Evolutionary conservation across 2,329 filamentous ascomycete species (phyloP).

Genomic region (Paraphaeosphaeria minitans): DNA sequence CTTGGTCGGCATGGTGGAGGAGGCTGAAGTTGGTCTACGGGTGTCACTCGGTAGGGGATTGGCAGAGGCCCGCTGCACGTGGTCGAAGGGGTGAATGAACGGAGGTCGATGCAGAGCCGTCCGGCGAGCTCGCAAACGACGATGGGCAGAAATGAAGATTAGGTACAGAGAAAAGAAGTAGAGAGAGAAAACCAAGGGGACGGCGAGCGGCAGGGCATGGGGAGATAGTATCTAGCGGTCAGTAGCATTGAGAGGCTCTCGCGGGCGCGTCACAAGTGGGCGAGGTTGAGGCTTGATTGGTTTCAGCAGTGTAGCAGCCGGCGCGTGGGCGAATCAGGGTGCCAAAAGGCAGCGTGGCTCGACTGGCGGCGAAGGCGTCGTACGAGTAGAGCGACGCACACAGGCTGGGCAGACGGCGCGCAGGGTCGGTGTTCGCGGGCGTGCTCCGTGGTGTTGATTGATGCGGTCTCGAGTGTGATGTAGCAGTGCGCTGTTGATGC

Average conservation of each 20-base stretch:
- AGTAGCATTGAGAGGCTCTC: slow-evolving; percentile 43
- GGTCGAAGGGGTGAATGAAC: slow-evolving; percentile 31
- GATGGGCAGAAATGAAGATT: slow-evolving; percentile 34
- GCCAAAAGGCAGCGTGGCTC: slow-evolving; percentile 13
- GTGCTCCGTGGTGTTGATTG: background rate
- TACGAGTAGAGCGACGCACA: slow-evolving; percentile 23
- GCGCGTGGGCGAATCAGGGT: slow-evolving; percentile 36
- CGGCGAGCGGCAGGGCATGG: slow-evolving; percentile 32
- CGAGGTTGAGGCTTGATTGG: slow-evolving; percentile 35
- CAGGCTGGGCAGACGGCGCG: background rate
- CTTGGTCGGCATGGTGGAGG: slow-evolving; percentile 56
- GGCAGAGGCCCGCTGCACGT: background rate
- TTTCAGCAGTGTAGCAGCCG: slow-evolving; percentile 44
- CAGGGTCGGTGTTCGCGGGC: background rate
- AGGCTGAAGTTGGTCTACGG: slow-evolving; percentile 10
- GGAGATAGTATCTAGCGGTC: slow-evolving; percentile 26
- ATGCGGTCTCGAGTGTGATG: too few relatives aligned
- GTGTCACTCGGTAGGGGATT: background rate
- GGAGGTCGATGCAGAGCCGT: slow-evolving; percentile 44
- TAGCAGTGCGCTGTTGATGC: slow-evolving; percentile 8
- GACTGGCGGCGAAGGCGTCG: slow-evolving; percentile 15
- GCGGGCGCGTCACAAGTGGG: slow-evolving; percentile 40
- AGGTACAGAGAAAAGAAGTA: slow-evolving; percentile 38
- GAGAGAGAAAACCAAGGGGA: slow-evolving; percentile 30
- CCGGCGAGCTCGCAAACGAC: slow-evolving; percentile 46